Evolutionary conservation across 176 grass and related monocot species (phyloP).

Genomic region (Eragrostis curvula): DNA sequence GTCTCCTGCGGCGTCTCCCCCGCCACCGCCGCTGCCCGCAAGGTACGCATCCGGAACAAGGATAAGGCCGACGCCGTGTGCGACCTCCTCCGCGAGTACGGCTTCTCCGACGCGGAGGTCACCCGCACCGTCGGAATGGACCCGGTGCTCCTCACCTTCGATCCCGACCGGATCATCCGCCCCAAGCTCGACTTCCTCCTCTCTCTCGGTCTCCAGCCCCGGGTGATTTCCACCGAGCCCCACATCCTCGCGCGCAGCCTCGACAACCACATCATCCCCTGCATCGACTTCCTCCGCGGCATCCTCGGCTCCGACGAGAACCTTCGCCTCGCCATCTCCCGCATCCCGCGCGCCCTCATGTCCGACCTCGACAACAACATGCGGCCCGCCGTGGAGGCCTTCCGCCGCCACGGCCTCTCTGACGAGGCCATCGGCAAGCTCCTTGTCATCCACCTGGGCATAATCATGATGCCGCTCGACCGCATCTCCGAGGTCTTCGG

Average conservation of each 20-base stretch:
- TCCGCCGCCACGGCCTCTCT: constrained; percentile 30
- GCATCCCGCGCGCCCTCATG: background rate
- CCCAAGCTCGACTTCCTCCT: constrained; percentile 31
- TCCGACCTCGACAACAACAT: constrained; percentile 9
- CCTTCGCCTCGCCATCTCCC: background rate
- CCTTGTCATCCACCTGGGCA: constrained; percentile 11
- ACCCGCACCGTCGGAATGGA: background rate
- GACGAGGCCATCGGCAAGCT: constrained; percentile 10
- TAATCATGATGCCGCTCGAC: background rate
- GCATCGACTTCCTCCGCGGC: constrained; percentile 28
- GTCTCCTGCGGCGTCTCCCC: constrained; percentile 17
- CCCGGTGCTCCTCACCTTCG: background rate
- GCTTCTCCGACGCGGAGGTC: constrained; percentile 16
- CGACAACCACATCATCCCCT: constrained; percentile 13
- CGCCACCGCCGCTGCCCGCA: constrained; percentile 8
- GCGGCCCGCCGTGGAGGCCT: constrained; percentile 45
- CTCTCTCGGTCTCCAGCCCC: background rate
- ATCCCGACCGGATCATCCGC: constrained; percentile 21
- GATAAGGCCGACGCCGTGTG: constrained; percentile 2
- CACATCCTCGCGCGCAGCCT: constrained; percentile 24
- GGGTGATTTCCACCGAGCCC: background rate
- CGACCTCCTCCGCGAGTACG: constrained; percentile 17
- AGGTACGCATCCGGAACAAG: background rate
- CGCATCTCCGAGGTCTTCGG: constrained; percentile 36
- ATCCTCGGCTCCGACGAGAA: background rate